Evolutionary conservation across 352 stramenopile species (phyloP), one percentile per base, ranked within the genome.

Genomic region (Saprolegnia parasitica): DNA sequence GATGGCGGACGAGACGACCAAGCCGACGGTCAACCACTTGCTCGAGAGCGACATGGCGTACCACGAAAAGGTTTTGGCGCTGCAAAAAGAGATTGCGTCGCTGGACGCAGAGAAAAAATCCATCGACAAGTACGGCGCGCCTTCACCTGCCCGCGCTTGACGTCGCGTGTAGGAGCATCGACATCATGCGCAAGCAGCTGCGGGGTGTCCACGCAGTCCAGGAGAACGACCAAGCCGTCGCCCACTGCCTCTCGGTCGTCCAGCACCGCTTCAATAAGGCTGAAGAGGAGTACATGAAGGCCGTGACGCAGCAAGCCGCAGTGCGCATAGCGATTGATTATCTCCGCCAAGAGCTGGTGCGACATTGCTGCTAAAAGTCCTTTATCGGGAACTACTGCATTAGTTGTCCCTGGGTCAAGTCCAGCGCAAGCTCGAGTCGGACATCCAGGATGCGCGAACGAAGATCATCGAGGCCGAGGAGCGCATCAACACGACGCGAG

Each of bases 241-340:
- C 84, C 11, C 82, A 91, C 64, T 91, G 82, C 55, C 80, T 77
- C 11, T 79, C 84, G 5, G 84, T 91, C 65, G 87, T 91, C 81
- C 81, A 90, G 71, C 81, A 89, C 56, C 82, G 84, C 0, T 68
- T 91, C 29, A 77, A 78, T 10, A 91, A 91, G 63, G 81, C 81
- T 0, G 82, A 91, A 52, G 83, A 89, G 62, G 84, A 91, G 61
- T 90, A 78, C 67, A 91, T 91, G 84, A 91, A 90, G 60, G 73
- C 88, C 9, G 74, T 90, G 46, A 90, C 78, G 0, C 71, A 80
- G 24, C 84, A 91, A 72, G 76, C 81, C 62, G 73, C 84, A n/a
- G 74, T 89, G 35, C 81, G 79, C 32, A 79, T 75, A 10, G 76
- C 84, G 13, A 82, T 91, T 1, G 84, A 91, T 63, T 75, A 73